Conservation (phyloP, 2,329 filamentous ascomycete species). For the Phialocephala sp. region DNA sequence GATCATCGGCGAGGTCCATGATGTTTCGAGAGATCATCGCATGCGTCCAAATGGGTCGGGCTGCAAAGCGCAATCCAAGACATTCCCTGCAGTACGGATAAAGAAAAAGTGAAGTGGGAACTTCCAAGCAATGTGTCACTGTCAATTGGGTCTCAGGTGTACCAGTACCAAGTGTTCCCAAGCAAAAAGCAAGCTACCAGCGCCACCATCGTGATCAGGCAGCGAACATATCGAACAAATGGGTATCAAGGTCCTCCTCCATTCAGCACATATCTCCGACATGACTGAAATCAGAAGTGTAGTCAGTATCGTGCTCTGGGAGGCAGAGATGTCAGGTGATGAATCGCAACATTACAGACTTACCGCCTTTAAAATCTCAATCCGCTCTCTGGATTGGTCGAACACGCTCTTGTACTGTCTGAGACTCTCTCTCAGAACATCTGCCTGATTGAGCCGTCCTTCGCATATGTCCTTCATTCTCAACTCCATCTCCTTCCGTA, state of each 20-base stretch:
- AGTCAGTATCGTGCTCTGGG: constrained; percentile 6
- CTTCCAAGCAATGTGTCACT: neutral
- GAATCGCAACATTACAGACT: constrained; percentile 42
- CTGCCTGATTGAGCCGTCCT: constrained; percentile 74
- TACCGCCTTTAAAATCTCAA: constrained; percentile 69
- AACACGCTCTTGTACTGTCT: constrained; percentile 88
- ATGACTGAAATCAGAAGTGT: constrained; percentile 32
- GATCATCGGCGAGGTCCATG: constrained; percentile 26
- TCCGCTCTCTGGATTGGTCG: constrained; percentile 77
- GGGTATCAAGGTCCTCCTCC: constrained; percentile 30
- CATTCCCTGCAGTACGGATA: neutral
- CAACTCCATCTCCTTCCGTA: constrained; percentile 96
- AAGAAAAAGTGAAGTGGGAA: constrained; percentile 12
- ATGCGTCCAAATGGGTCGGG: constrained; percentile 4
- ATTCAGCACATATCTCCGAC: constrained; percentile 41
- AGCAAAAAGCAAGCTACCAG: constrained; percentile 7
- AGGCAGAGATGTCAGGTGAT: neutral
- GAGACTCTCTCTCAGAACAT: constrained; percentile 82
- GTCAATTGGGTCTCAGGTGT: neutral
- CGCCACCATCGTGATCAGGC: constrained; percentile 17
- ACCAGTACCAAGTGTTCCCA: constrained; percentile 3
- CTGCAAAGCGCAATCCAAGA: constrained; percentile 5
- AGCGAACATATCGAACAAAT: constrained; percentile 10
- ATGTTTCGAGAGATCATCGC: constrained; percentile 12
- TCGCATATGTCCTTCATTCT: constrained; percentile 98